Conservation (phyloP, 1,284 basidiomycete genomes). For the Trichosporon inkin region DNA sequence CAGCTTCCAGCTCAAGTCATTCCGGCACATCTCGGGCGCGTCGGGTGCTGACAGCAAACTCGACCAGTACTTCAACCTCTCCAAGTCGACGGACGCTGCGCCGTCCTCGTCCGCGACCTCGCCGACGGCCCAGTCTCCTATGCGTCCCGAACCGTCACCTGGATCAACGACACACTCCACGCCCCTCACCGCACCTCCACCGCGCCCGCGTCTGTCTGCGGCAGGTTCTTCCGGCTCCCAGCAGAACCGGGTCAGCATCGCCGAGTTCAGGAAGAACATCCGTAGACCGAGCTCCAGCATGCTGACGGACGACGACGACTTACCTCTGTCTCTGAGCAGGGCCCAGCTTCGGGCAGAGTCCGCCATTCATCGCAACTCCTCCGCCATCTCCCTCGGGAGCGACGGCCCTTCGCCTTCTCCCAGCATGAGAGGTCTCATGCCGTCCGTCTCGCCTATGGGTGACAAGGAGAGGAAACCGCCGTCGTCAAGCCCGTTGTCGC, state of each 20-base stretch:
- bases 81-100: neutral
- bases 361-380: slow-evolving; percentile 9
- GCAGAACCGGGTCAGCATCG: slow-evolving; percentile 33
- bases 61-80: slow-evolving; percentile 12
- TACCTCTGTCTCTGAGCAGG: slow-evolving; percentile 33
- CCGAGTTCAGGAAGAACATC: slow-evolving; percentile 40
- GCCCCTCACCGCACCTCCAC: slow-evolving; percentile 6
- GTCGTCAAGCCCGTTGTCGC: neutral
- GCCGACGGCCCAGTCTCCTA: neutral
- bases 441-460: neutral
- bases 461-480: neutral
- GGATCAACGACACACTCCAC: neutral
- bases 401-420: neutral
- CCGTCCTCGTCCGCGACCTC: neutral
- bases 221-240: slow-evolving; percentile 29
- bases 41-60: slow-evolving; percentile 25
- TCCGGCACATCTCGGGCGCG: slow-evolving; percentile 47
- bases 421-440: neutral
- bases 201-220: slow-evolving; percentile 30
- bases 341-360: slow-evolving; percentile 11
- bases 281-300: slow-evolving; percentile 32
- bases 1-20: slow-evolving; percentile 46
- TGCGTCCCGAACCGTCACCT: neutral
- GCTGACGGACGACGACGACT: slow-evolving; percentile 35
- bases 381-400: slow-evolving; percentile 15